These are phyloP conservation scores for Leishmania turanica DNA, from an alignment of 208 protist genomes.

Conservation along the genomic window DNA sequence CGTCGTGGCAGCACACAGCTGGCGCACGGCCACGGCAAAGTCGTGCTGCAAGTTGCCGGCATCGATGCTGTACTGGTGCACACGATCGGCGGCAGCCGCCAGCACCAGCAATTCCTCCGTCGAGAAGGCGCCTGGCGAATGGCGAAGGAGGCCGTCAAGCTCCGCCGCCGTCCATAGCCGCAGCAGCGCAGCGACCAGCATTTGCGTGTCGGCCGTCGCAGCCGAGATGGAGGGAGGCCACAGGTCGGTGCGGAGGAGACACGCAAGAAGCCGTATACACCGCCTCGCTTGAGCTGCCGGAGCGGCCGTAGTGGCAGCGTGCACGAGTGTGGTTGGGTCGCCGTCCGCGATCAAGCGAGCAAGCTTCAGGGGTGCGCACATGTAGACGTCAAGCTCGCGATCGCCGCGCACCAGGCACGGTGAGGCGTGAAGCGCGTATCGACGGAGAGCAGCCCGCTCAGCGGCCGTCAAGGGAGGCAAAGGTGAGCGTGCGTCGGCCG, in stretches of 20 bases:
- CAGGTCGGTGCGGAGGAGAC: constrained; percentile 28
- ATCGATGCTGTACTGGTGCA: neutral
- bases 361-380: constrained; percentile 25
- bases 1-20: constrained; percentile 4
- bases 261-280: constrained; percentile 24
- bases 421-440: constrained; percentile 15
- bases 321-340: constrained; percentile 9
- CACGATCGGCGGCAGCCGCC: constrained; percentile 16
- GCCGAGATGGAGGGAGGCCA: constrained; percentile 13
- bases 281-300: constrained; percentile 11
- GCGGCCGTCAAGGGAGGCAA: neutral
- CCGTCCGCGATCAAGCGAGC: constrained; percentile 8
- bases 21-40: constrained; percentile 4
- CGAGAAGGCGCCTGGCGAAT: constrained; percentile 19
- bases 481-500: neutral
- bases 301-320: constrained; percentile 7
- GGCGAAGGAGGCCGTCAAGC: constrained; percentile 6
- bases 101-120: constrained; percentile 35
- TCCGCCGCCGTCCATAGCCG: constrained; percentile 16
- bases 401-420: constrained; percentile 25
- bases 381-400: constrained; percentile 9
- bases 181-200: constrained; percentile 16
- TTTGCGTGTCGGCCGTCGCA: neutral
- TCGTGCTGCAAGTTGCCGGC: neutral
- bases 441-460: constrained; percentile 8